Conservation (phyloP, 1,284 basidiomycete species). For the Irpex rosettiformis region DNA sequence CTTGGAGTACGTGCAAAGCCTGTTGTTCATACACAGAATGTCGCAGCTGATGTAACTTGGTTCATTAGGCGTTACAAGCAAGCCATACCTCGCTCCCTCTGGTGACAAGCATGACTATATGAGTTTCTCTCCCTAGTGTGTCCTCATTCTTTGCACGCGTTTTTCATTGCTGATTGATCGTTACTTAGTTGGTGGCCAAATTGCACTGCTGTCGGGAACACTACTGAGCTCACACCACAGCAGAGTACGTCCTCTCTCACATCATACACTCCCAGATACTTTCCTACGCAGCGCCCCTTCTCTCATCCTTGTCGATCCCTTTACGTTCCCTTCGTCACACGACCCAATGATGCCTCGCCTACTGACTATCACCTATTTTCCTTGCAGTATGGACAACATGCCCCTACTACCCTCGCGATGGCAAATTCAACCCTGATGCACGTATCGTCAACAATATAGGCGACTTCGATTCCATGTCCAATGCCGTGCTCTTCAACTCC, state of each 20-base stretch:
- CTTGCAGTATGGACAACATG: conserved; percentile 45
- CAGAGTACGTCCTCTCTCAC: conserved; percentile 34
- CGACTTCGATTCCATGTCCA: conserved; percentile 49
- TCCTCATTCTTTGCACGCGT: conserved; percentile 1
- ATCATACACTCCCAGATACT: neutral
- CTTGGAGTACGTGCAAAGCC: conserved; percentile 43
- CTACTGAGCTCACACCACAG: conserved; percentile 42
- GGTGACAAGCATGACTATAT: conserved; percentile 46
- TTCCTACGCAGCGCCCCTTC: neutral
- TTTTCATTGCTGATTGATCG: neutral
- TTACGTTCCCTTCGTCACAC: neutral
- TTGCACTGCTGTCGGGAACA: conserved; percentile 38
- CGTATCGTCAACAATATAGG: conserved; percentile 43
- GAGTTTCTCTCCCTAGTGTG: conserved; percentile 57
- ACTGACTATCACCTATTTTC: neutral
- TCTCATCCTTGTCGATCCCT: neutral
- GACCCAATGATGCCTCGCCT: neutral
- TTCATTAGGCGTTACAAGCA: conserved; percentile 36
- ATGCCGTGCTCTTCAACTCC: conserved; percentile 60
- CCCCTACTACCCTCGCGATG: conserved; percentile 52
- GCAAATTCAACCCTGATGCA: conserved; percentile 49
- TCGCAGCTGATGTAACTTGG: neutral
- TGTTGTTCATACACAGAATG: conserved; percentile 1
- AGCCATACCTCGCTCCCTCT: conserved; percentile 38
- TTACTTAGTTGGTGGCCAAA: conserved; percentile 54